Conservation (phyloP, 179 eudicot species). For the Amaranthus tricolor region DNA sequence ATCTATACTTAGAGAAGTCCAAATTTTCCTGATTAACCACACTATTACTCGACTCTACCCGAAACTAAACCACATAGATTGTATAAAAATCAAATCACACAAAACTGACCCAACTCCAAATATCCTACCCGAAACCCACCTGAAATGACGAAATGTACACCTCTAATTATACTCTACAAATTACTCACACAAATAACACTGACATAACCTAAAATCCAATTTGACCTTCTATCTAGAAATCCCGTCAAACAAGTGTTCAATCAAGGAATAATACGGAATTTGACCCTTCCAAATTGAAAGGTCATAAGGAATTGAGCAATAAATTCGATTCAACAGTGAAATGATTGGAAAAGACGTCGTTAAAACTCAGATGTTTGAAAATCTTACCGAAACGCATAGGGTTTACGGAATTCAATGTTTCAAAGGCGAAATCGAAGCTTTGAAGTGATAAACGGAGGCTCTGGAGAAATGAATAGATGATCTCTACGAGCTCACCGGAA, state of each 20-base stretch:
- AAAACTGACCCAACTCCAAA: no score
- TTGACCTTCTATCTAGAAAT: no score
- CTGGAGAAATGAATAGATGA: constrained; percentile 4
- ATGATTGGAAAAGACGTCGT: background rate
- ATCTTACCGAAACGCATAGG: background rate
- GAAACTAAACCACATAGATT: no score
- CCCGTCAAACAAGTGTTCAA: constrained; percentile 24
- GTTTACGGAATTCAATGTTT: background rate
- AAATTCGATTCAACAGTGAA: constrained; percentile 10
- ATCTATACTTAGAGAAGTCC: background rate
- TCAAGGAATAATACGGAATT: background rate
- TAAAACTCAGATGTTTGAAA: background rate
- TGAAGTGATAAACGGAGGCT: background rate
- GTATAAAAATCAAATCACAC: no score
- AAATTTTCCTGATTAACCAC: no score
- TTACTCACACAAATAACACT: background rate
- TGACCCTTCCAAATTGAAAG: constrained; percentile 31
- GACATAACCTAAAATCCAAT: background rate
- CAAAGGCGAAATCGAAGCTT: background rate
- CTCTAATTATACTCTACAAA: background rate
- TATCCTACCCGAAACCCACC: no score
- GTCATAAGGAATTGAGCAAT: constrained; percentile 20
- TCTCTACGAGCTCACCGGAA: constrained; percentile 12
- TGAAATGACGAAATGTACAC: no score
- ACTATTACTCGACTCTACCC: no score